These are phyloP conservation scores for Fusarium pseudonygamai DNA, from an alignment of 2,329 filamentous ascomycete species.

Conservation along the genomic window DNA sequence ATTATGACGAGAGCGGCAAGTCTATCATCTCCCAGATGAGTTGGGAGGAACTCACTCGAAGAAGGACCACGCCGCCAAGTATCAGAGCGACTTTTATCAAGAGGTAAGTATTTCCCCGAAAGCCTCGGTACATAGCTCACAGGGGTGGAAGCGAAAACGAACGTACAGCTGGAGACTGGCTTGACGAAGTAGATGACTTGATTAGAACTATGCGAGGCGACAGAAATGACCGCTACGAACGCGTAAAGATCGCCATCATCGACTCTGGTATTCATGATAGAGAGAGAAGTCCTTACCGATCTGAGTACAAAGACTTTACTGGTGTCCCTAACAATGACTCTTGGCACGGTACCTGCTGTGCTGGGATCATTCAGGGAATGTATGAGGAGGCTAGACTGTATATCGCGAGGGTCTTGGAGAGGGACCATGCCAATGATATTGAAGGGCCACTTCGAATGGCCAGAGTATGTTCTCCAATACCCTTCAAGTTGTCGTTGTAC, in stretches of 20 bases:
- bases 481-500: rapidly evolving
- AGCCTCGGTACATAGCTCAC: rapidly evolving
- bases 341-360: background rate
- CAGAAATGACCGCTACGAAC: rapidly evolving
- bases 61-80: rapidly evolving
- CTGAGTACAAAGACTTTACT: background rate
- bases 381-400: background rate
- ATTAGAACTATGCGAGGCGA: rapidly evolving
- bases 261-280: background rate
- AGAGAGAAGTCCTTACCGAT: rapidly evolving
- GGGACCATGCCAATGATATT: rapidly evolving
- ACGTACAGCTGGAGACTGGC: rapidly evolving
- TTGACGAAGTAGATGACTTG: rapidly evolving
- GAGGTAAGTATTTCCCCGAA: rapidly evolving
- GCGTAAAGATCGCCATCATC: background rate
- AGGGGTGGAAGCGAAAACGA: rapidly evolving
- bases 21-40: background rate
- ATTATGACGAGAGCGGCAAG: rapidly evolving
- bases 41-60: background rate
- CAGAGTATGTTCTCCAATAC: rapidly evolving
- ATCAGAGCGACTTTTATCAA: rapidly evolving
- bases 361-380: rapidly evolving
- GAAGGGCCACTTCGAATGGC: rapidly evolving
- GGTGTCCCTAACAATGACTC: rapidly evolving
- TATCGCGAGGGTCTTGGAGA: background rate